Evolutionary conservation across 2,329 filamentous ascomycete species (phyloP).

Genomic region (Furcasterigmium furcatum): DNA sequence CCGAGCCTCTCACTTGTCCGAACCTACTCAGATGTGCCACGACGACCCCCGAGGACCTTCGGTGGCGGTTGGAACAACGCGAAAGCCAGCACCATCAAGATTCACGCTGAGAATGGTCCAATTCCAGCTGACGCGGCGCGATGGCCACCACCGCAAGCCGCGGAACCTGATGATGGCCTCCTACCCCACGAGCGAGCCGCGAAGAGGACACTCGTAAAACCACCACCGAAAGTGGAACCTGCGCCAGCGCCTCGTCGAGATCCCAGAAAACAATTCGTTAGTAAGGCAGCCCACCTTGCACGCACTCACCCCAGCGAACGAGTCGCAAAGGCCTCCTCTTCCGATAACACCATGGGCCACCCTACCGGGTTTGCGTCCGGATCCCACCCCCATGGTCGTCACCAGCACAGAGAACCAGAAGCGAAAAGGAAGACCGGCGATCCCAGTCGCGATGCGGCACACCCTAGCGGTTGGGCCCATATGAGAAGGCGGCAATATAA

Average conservation of each 20-base stretch:
- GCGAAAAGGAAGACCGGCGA: too few relatives aligned
- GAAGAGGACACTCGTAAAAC: slow-evolving; percentile 16
- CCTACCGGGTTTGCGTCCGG: too few relatives aligned
- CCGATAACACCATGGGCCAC: too few relatives aligned
- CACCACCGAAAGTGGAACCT: background rate
- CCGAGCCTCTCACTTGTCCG: slow-evolving; percentile 4
- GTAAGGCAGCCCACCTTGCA: background rate
- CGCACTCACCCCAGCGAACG: too few relatives aligned
- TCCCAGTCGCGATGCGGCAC: too few relatives aligned
- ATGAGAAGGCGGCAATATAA: background rate
- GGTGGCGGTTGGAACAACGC: slow-evolving; percentile 7
- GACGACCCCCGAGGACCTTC: slow-evolving; percentile 1
- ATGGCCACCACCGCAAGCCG: background rate
- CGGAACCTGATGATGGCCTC: slow-evolving; percentile 15
- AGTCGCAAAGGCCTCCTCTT: too few relatives aligned
- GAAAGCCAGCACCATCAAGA: background rate
- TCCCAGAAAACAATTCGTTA: too few relatives aligned
- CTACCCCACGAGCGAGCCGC: slow-evolving; percentile 36
- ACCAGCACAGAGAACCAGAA: too few relatives aligned
- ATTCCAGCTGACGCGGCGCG: too few relatives aligned
- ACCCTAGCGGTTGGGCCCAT: background rate
- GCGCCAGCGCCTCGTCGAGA: background rate
- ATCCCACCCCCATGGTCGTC: too few relatives aligned
- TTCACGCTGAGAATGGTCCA: too few relatives aligned
- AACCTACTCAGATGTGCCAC: slow-evolving; percentile 7